Evolutionary conservation across 106 monocot genomes (phyloP).

Genomic region (Phalaenopsis equestris): DNA sequence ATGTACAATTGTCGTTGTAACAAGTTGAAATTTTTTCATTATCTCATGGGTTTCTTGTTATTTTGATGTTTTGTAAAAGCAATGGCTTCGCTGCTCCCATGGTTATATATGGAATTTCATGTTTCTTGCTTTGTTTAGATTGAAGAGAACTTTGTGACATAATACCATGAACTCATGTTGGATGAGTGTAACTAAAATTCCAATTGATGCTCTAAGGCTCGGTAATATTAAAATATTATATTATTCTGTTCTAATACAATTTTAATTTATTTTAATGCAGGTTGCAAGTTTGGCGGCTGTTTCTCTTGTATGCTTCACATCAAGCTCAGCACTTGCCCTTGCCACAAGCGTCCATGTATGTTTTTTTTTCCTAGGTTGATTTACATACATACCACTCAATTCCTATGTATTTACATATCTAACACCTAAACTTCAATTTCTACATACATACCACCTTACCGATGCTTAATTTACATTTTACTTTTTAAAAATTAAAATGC

Average conservation of each 20-base stretch:
- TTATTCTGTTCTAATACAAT: not conserved
- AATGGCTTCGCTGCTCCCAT: not conserved
- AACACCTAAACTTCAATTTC: too few species aligned
- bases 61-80: not conserved
- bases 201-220: not conserved
- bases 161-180: not conserved
- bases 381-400: too few species aligned
- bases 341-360: conserved; percentile 69
- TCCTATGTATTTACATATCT: too few species aligned
- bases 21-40: not conserved
- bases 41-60: not conserved
- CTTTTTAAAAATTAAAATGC: too few species aligned
- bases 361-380: not conserved
- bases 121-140: too few species aligned
- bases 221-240: not conserved
- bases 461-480: too few species aligned
- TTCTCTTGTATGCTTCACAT: conserved; percentile 69
- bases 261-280: conserved; percentile 23
- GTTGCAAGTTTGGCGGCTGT: conserved; percentile 87
- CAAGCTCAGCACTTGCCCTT: conserved; percentile 58
- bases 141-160: not conserved
- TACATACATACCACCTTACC: too few species aligned
- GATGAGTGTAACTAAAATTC: not conserved
- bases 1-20: not conserved
- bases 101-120: too few species aligned